These are phyloP conservation scores for Puccinia novopanici DNA, from an alignment of 1,284 basidiomycete species.

Conservation along the genomic window DNA sequence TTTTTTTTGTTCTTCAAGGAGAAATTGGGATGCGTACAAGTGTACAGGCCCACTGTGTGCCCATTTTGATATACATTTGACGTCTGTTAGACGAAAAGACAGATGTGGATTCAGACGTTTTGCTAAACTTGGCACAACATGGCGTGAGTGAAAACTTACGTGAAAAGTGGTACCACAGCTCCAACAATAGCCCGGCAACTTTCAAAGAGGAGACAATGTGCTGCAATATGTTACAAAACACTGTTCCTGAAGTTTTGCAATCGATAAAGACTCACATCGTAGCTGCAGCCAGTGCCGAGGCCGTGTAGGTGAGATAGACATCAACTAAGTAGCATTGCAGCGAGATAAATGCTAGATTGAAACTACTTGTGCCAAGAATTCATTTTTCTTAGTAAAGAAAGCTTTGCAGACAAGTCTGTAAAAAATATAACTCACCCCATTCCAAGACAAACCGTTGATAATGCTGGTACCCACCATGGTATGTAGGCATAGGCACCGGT, in stretches of 20 bases:
- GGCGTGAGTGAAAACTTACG: slow-evolving; percentile 52
- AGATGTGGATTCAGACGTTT: slow-evolving; percentile 61
- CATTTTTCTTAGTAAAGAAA: background rate
- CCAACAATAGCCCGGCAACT: slow-evolving; percentile 54
- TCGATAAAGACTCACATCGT: slow-evolving; percentile 61
- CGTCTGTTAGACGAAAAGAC: slow-evolving; percentile 14
- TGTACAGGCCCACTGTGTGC: slow-evolving; percentile 66
- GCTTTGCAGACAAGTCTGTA: background rate
- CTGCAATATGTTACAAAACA: background rate
- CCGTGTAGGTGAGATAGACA: slow-evolving; percentile 68
- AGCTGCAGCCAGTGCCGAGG: slow-evolving; percentile 73
- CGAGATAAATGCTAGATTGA: slow-evolving; percentile 68
- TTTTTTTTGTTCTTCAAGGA: slow-evolving; percentile 71
- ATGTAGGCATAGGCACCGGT: slow-evolving; percentile 66
- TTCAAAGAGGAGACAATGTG: background rate
- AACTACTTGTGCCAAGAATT: slow-evolving; percentile 56
- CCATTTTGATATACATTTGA: slow-evolving; percentile 57
- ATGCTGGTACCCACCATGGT: slow-evolving; percentile 68
- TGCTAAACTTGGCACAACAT: slow-evolving; percentile 35
- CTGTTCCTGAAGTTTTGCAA: no score
- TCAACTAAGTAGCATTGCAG: slow-evolving; percentile 63
- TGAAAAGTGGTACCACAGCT: slow-evolving; percentile 72
- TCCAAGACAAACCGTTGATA: slow-evolving; percentile 63
- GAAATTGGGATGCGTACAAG: slow-evolving; percentile 62
- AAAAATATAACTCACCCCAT: slow-evolving; percentile 48